phyloP scores from a whole-genome alignment of 176 grass and related monocot genomes.

The Musa itinerans region DNA sequence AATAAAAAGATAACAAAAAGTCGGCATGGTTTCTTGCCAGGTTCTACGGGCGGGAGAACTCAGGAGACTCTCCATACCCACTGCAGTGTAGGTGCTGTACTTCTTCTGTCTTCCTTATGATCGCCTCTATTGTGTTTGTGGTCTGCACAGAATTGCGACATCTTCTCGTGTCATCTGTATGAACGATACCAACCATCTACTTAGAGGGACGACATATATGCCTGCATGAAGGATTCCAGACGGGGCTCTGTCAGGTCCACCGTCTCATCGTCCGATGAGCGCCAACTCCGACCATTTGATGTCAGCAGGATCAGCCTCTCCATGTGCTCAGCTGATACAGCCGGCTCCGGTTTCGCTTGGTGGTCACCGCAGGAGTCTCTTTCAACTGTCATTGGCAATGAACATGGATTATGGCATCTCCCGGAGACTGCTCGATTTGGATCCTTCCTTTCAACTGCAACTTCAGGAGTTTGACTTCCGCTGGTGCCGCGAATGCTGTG shows the following conservation, averaged over 20 bases:
- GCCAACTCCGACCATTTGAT: conserved; percentile 26
- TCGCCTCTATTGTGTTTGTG: too few relatives aligned
- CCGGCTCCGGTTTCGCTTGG: conserved; percentile 8
- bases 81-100: too few relatives aligned
- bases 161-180: too few relatives aligned
- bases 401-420: conserved; percentile 10
- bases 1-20: too few relatives aligned
- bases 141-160: too few relatives aligned
- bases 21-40: too few relatives aligned
- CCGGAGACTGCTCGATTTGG: background rate
- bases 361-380: conserved; percentile 12
- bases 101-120: too few relatives aligned
- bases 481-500: background rate
- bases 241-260: conserved; percentile 84
- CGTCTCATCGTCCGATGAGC: conserved; percentile 40
- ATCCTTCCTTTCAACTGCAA: conserved; percentile 20
- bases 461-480: conserved; percentile 27
- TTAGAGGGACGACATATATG: background rate
- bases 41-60: too few relatives aligned
- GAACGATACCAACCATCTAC: background rate
- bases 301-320: conserved; percentile 34
- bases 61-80: too few relatives aligned
- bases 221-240: conserved; percentile 60
- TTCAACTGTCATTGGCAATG: background rate
- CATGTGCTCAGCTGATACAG: conserved; percentile 29